phyloP scores from a whole-genome alignment of 495 filamentous ascomycete genomes.

The Thozetella sp. region DNA sequence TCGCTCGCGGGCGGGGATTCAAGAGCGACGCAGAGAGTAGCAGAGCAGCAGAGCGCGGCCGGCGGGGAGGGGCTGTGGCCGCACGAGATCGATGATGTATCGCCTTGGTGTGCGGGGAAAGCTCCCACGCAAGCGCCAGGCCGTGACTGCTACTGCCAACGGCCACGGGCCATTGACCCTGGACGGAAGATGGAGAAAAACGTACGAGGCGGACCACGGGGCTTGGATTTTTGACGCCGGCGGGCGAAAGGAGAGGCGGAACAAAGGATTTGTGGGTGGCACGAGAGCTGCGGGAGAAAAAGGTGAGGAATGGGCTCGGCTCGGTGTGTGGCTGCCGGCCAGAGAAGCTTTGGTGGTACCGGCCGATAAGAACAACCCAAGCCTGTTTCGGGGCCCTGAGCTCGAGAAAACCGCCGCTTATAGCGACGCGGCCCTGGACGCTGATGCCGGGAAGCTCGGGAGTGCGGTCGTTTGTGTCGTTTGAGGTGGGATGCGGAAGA shows the following conservation, averaged over 20 bases:
- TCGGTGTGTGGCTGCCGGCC: no score
- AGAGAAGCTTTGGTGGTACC: neutral
- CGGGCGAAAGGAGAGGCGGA: neutral
- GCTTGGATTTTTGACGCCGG: neutral
- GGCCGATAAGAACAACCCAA: neutral
- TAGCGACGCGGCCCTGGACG: no score
- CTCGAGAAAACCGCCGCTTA: neutral
- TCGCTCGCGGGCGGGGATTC: no score
- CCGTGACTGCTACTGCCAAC: conserved; percentile 46
- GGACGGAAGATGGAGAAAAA: neutral
- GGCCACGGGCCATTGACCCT: conserved; percentile 47
- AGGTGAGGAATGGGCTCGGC: neutral
- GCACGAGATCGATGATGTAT: conserved; percentile 19
- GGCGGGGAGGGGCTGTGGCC: no score
- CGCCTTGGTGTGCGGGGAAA: conserved; percentile 54
- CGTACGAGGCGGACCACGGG: neutral
- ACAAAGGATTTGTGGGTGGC: neutral
- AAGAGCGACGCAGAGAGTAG: no score
- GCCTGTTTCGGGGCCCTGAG: neutral
- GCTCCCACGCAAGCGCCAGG: conserved; percentile 49
- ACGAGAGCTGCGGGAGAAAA: neutral
- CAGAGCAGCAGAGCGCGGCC: no score
- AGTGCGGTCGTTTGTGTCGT: no score
- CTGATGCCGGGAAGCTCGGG: no score
- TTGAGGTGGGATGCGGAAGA: neutral